A percentile compares a stretch with the other conserved stretches of the same genome.
Conservation (phyloP, 2,329 filamentous ascomycete species). For the Ceratocystis papillata region DNA sequence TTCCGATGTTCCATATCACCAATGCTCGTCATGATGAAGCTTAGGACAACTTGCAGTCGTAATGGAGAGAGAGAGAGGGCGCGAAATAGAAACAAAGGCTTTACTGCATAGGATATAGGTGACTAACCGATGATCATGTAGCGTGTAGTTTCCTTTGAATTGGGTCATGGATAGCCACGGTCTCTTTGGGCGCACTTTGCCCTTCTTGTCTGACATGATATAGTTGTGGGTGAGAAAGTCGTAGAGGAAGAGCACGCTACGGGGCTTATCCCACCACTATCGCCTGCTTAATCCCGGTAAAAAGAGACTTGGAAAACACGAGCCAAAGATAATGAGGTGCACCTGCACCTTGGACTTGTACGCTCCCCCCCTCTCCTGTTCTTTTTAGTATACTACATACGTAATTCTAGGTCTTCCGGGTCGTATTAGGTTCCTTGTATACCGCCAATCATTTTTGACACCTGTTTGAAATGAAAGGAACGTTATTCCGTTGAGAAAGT, state of each 20-base stretch:
- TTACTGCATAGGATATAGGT: too few species aligned
- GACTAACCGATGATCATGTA: too few species aligned
- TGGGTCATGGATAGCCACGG: background rate
- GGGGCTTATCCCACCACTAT: too few species aligned
- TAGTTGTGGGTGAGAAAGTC: background rate
- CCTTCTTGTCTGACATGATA: background rate
- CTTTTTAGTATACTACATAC: background rate
- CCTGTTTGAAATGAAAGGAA: constrained; percentile 14
- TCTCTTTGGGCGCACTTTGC: background rate
- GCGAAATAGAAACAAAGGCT: background rate
- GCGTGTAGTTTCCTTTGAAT: background rate
- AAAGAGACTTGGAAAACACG: background rate
- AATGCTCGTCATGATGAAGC: background rate
- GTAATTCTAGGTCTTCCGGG: background rate
- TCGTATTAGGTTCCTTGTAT: background rate
- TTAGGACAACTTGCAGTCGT: background rate
- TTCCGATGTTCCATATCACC: constrained; percentile 7
- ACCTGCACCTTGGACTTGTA: too few species aligned
- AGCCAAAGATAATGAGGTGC: background rate
- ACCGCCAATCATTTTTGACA: constrained; percentile 10
- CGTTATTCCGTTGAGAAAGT: background rate
- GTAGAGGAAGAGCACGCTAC: background rate
- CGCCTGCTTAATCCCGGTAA: background rate
- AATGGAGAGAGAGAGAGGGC: background rate
- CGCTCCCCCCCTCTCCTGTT: too few species aligned